phyloP scores from a whole-genome alignment of 257 asterid genomes.

The Leptodermis oblonga region DNA sequence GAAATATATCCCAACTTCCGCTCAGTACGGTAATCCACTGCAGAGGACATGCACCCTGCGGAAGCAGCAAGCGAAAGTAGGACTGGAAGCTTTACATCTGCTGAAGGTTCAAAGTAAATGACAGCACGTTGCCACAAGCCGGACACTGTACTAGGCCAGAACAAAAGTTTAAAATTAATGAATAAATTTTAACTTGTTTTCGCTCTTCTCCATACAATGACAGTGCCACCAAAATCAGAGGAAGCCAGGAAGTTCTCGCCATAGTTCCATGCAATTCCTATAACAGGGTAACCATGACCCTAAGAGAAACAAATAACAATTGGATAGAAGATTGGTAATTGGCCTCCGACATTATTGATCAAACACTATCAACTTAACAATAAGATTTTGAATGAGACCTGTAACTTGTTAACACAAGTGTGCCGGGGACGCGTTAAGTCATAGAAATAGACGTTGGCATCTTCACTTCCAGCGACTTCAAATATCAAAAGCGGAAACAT shows the following conservation, averaged over 20 bases:
- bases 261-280: conserved; percentile 95
- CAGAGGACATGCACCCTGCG: no score
- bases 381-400: conserved; percentile 40
- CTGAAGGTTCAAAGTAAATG: background rate
- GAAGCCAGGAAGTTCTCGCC: conserved; percentile 95
- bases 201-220: conserved; percentile 96
- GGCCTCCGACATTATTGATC: background rate
- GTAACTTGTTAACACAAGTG: conserved; percentile 93
- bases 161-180: background rate
- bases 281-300: conserved; percentile 94
- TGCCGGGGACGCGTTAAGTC: conserved; percentile 87
- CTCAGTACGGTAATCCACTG: no score
- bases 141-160: background rate
- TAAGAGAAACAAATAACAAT: conserved; percentile 28
- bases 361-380: background rate
- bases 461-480: conserved; percentile 99
- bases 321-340: background rate
- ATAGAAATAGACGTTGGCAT: conserved; percentile 85
- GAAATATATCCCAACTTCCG: no score
- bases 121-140: background rate
- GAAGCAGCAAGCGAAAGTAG: background rate
- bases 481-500: conserved; percentile 16
- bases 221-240: conserved; percentile 96
- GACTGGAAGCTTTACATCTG: background rate
- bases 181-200: conserved; percentile 33